Percentiles rank a stretch among this genome's conserved stretches.
These are phyloP conservation scores for Salvia miltiorrhiza DNA, from an alignment of 257 asterid species.

Conservation along the genomic window DNA sequence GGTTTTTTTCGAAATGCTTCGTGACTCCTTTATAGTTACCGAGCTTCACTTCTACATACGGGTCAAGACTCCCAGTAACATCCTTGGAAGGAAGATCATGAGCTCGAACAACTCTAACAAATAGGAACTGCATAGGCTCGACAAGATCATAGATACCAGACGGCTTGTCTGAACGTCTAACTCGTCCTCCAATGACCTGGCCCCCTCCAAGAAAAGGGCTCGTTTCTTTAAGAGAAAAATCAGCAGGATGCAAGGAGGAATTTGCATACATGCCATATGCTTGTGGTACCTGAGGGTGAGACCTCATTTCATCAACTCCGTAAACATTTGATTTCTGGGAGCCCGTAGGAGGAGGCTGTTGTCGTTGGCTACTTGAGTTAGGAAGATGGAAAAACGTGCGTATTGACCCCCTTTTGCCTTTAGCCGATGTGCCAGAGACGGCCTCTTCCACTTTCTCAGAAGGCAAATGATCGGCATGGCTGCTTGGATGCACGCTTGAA, in stretches of 20 bases:
- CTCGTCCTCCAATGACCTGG: constrained; percentile 65
- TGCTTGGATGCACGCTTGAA: constrained; percentile 30
- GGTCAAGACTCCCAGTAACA: constrained; percentile 73
- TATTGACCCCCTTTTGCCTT: constrained; percentile 39
- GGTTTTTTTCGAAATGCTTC: constrained; percentile 63
- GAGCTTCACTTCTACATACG: constrained; percentile 79
- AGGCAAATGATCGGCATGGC: constrained; percentile 27
- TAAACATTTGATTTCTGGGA: constrained; percentile 31
- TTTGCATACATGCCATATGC: constrained; percentile 36
- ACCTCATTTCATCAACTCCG: constrained; percentile 50
- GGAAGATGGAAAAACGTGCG: constrained; percentile 52
- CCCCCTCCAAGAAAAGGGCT: constrained; percentile 91
- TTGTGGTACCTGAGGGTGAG: constrained; percentile 48
- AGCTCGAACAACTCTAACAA: constrained; percentile 80
- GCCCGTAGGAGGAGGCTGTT: constrained; percentile 30
- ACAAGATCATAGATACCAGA: constrained; percentile 77
- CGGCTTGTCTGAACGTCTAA: constrained; percentile 46
- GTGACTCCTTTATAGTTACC: constrained; percentile 93
- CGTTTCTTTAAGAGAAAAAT: constrained; percentile 67
- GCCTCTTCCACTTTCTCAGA: constrained; percentile 26
- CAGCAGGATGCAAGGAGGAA: constrained; percentile 55
- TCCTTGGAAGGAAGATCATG: constrained; percentile 74
- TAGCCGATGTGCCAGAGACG: constrained; percentile 16
- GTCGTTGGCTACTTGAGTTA: constrained; percentile 32
- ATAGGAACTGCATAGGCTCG: constrained; percentile 91